Conservation (phyloP, 148 eudicot species). For the Simmondsia chinensis region DNA sequence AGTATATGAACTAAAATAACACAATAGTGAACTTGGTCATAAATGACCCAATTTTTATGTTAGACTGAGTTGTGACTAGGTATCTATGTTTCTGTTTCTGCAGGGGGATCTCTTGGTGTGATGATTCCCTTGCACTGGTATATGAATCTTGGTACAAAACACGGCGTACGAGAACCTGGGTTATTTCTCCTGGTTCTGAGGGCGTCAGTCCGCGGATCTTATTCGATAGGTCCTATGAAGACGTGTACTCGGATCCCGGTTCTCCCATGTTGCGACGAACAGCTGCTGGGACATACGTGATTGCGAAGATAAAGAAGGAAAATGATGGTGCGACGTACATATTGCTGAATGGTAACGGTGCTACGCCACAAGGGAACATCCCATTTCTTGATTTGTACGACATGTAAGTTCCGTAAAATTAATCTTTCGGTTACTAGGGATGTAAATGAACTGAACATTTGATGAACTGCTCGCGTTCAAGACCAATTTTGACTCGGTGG, state of each 20-base stretch:
- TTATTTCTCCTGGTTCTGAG: slow-evolving; percentile 71
- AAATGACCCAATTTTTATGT: no score
- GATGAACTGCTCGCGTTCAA: no score
- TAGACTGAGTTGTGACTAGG: no score
- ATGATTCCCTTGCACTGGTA: slow-evolving; percentile 87
- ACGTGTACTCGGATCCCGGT: slow-evolving; percentile 96
- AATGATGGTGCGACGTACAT: slow-evolving; percentile 56
- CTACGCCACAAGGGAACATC: slow-evolving; percentile 83
- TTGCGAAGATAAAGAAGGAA: slow-evolving; percentile 73
- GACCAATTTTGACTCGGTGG: no score
- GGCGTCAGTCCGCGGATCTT: slow-evolving; percentile 60
- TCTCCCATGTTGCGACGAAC: slow-evolving; percentile 95
- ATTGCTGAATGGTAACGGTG: slow-evolving; percentile 83
- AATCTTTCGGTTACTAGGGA: no score
- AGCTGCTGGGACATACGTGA: slow-evolving; percentile 60
- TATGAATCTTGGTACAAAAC: slow-evolving; percentile 97
- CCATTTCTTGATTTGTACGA: slow-evolving; percentile 91
- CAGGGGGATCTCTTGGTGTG: slow-evolving; percentile 96
- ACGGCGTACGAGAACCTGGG: slow-evolving; percentile 75
- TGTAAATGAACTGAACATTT: no score
- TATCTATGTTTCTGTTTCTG: slow-evolving; percentile 1
- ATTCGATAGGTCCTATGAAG: slow-evolving; percentile 92
- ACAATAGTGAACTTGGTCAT: no score
- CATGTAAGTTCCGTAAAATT: slow-evolving; percentile 45
- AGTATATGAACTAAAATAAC: no score